Percentiles rank a stretch among this genome's conserved stretches.
Conservation (phyloP, 495 filamentous ascomycete genomes). For the Hypoxylon lienhwacheense region DNA sequence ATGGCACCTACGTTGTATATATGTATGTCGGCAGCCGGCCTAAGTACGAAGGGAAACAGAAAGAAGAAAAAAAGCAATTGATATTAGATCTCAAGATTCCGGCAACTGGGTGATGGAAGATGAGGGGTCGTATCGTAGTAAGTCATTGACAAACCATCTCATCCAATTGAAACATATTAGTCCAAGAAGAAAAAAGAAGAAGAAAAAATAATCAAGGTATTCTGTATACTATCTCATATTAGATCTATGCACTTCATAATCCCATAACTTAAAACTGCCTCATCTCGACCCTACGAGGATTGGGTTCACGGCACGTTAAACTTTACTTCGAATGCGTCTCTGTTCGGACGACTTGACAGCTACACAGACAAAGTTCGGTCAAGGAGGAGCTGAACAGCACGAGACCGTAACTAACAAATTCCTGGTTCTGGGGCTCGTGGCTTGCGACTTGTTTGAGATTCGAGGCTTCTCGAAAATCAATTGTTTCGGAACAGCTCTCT, state of each 20-base stretch:
- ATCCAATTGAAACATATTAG: constrained; percentile 17
- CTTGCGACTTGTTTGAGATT: constrained; percentile 1
- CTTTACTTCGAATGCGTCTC: no score
- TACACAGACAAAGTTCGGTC: no score
- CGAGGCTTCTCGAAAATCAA: constrained; percentile 21
- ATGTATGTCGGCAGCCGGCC: no score
- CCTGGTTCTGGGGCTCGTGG: constrained; percentile 7
- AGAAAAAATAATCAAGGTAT: neutral
- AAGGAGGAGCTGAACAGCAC: constrained; percentile 7
- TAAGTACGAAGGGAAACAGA: neutral
- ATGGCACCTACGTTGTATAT: no score
- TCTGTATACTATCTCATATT: no score
- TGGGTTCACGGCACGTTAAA: no score
- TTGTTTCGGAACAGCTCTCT: constrained; percentile 23
- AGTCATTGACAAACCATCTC: constrained; percentile 23
- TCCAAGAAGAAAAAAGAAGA: neutral
- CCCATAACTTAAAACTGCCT: no score
- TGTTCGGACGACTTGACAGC: no score
- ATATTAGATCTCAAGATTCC: neutral
- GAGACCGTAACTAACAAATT: neutral
- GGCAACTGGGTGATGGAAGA: constrained; percentile 6
- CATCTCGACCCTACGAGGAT: no score
- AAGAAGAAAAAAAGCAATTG: neutral
- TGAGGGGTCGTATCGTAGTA: constrained; percentile 17
- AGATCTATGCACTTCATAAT: no score